These are phyloP conservation scores for Euphrasia confusa DNA, from an alignment of 257 asterid species.

Conservation along the genomic window DNA sequence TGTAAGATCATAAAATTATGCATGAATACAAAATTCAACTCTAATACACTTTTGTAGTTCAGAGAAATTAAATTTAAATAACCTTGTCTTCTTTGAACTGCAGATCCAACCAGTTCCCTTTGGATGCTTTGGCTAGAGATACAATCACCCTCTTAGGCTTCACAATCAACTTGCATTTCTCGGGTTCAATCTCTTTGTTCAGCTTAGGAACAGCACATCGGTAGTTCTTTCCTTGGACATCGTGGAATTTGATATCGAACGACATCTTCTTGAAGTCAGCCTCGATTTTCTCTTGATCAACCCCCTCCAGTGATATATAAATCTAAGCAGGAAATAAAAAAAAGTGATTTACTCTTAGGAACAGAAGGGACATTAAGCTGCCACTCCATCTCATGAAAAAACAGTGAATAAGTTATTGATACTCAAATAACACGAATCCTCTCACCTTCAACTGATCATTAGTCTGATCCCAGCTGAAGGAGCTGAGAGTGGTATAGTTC, in stretches of 20 bases:
- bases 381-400: too few relatives aligned
- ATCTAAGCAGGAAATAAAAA: conserved; percentile 37
- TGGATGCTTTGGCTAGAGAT: conserved; percentile 59
- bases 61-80: not conserved
- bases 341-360: not conserved
- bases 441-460: conserved; percentile 71
- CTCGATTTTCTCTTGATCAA: conserved; percentile 66
- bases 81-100: conserved; percentile 93
- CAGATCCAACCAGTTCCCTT: conserved; percentile 81
- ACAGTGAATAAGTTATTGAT: too few relatives aligned
- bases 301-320: conserved; percentile 77
- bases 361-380: not conserved
- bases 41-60: not conserved
- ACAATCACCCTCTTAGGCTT: conserved; percentile 70
- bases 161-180: conserved; percentile 66
- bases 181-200: conserved; percentile 74
- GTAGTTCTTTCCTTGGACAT: conserved; percentile 75
- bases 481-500: conserved; percentile 50
- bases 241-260: conserved; percentile 65
- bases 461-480: conserved; percentile 97
- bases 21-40: not conserved
- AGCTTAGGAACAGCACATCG: conserved; percentile 75
- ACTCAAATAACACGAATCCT: not conserved
- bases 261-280: conserved; percentile 65
- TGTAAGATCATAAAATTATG: not conserved